These are phyloP conservation scores for Hamamelis virginiana DNA, from an alignment of 164 flowering plant species.

Conservation along the genomic window DNA sequence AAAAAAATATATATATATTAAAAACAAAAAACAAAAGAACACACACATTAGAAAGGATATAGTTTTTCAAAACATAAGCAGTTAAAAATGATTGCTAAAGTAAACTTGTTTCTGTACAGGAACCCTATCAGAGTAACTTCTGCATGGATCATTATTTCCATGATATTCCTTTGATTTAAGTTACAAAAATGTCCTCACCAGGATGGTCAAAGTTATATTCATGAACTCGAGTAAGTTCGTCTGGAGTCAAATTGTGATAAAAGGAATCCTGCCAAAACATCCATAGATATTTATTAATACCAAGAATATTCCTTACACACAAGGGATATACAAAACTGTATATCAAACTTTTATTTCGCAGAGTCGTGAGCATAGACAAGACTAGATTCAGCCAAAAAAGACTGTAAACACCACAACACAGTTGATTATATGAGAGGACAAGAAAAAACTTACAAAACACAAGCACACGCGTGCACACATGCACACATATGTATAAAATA, in stretches of 20 bases:
- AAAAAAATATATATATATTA: too few species aligned
- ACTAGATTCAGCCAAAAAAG: too few species aligned
- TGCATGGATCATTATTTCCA: neutral
- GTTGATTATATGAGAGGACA: too few species aligned
- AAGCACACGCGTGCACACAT: too few species aligned
- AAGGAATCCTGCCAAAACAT: slow-evolving; percentile 81
- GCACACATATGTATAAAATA: too few species aligned
- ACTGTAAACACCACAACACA: too few species aligned
- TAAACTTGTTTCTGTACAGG: neutral
- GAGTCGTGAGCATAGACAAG: too few species aligned
- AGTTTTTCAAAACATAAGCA: neutral
- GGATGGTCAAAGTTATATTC: slow-evolving; percentile 99
- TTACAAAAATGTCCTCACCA: slow-evolving; percentile 37
- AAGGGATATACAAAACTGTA: too few species aligned
- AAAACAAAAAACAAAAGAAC: too few species aligned
- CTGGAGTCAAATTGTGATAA: slow-evolving; percentile 73
- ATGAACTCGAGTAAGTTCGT: slow-evolving; percentile 72
- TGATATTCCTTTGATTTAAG: neutral
- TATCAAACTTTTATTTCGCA: too few species aligned
- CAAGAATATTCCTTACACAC: too few species aligned
- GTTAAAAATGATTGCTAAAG: neutral
- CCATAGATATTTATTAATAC: neutral
- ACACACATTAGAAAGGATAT: neutral
- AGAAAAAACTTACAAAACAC: too few species aligned
- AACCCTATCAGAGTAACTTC: neutral